phyloP scores from a whole-genome alignment of 345 rosid species.

The Arabis alpina region DNA sequence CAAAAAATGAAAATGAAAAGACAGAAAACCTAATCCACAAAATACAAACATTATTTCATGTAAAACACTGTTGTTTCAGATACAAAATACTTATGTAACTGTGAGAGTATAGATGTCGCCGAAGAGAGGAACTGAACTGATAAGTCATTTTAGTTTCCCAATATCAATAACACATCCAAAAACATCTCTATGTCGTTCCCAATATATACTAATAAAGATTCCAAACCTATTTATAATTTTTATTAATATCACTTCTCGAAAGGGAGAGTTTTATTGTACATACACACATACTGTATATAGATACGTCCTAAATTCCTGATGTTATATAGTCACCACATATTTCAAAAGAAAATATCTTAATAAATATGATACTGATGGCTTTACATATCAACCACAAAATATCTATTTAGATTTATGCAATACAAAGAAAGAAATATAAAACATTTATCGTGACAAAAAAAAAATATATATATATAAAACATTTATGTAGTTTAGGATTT shows the following conservation, averaged over 20 bases:
- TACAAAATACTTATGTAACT: not conserved
- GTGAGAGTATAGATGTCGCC: constrained; percentile 14
- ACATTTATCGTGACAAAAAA: too few species aligned
- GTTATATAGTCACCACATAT: constrained; percentile 4
- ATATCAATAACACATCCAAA: constrained; percentile 14
- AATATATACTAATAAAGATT: constrained; percentile 26
- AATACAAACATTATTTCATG: constrained; percentile 31
- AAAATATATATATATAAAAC: too few species aligned
- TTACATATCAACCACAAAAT: constrained; percentile 14
- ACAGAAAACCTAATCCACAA: constrained; percentile 10
- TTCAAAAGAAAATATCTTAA: not conserved
- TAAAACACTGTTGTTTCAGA: constrained; percentile 19
- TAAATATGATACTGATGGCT: constrained; percentile 31
- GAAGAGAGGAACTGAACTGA: constrained; percentile 27
- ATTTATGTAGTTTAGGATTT: constrained; percentile 5
- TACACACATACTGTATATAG: not conserved
- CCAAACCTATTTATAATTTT: constrained; percentile 1
- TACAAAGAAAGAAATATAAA: not conserved
- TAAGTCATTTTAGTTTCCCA: constrained; percentile 29
- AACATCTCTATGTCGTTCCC: constrained; percentile 11
- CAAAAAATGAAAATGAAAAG: constrained; percentile 14
- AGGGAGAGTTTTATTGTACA: constrained; percentile 1
- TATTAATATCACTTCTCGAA: constrained; percentile 7
- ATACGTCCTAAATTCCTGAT: constrained; percentile 5
- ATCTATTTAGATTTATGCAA: constrained; percentile 2